Conservation (phyloP, 495 filamentous ascomycete species). For the Cenococcum geophilum region DNA sequence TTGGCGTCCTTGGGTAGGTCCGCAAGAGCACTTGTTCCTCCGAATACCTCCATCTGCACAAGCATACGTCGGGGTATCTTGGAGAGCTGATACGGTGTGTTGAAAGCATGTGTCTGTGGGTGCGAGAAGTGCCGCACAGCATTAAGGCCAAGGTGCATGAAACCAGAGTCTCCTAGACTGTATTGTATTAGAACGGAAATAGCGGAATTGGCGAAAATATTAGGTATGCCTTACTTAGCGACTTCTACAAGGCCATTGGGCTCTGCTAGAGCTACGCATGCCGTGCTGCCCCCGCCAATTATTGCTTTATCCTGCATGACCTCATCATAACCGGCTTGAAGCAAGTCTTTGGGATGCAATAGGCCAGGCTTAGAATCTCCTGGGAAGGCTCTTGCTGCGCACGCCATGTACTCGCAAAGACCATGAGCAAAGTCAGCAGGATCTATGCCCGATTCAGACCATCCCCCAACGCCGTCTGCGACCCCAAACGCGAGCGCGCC, state of each 20-base stretch:
- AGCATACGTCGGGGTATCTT: slow-evolving; percentile 76
- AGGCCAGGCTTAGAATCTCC: slow-evolving; percentile 39
- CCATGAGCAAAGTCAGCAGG: slow-evolving; percentile 92
- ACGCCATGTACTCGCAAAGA: slow-evolving; percentile 87
- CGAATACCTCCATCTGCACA: slow-evolving; percentile 68
- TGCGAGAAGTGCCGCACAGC: slow-evolving; percentile 74
- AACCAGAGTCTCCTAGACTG: slow-evolving; percentile 92
- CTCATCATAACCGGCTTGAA: slow-evolving; percentile 74
- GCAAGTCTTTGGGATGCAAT: slow-evolving; percentile 61
- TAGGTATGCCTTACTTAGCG: slow-evolving; percentile 57
- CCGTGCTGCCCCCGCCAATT: slow-evolving; percentile 80
- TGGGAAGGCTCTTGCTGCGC: slow-evolving; percentile 46
- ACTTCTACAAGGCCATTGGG: slow-evolving; percentile 69
- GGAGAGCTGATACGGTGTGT: slow-evolving; percentile 91
- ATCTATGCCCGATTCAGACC: slow-evolving; percentile 84
- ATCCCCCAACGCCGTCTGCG: slow-evolving; percentile 89
- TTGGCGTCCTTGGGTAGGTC: slow-evolving; percentile 83
- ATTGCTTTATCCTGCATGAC: slow-evolving; percentile 68
- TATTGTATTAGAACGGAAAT: slow-evolving; percentile 5
- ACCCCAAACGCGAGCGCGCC: slow-evolving; percentile 70
- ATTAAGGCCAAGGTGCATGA: slow-evolving; percentile 74
- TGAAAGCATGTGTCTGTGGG: slow-evolving; percentile 93
- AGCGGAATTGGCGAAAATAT: neutral
- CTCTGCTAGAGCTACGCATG: slow-evolving; percentile 68
- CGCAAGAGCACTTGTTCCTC: slow-evolving; percentile 61